Base-by-base conservation (phyloP, 495 filamentous ascomycete genomes). In the Podospora sp. region DNA sequence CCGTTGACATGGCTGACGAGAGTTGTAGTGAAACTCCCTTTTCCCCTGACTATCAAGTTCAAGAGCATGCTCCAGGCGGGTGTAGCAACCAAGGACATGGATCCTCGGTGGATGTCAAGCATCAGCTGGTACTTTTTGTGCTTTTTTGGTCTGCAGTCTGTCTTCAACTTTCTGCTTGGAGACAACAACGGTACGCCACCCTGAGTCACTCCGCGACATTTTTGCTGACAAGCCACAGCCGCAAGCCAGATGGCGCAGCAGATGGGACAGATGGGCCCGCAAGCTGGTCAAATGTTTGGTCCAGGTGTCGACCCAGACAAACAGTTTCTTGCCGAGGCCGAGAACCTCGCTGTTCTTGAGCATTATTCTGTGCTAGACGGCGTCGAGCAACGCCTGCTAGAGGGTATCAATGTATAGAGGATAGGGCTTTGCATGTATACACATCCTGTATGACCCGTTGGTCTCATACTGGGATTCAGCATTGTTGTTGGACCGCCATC, bases 21-120 rank as follows among this genome's bases (percentile, higher is more conserved):
- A 16, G 40, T 51, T 40, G 59, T 71, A 96, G 93, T 99, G 87
- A 97, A 97, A 89, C 79, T 99, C n/a, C 95, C 95, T 3, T 99
- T 99, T 81, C 96, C 95, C 1, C 83, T 99, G 63, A 99, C 95
- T 14, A 93, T 97, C 73, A 93, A 96, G 74, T 99, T 99, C 84
- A 99, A 99, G 84, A 93, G 92, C 62, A 99, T 99, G 95, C 86
- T 99, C 52, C 95, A 99, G 80, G 93, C 94, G 12, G 95, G 96
- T 69, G 93, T 99, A 33, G 92, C 90, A 63, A 99, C 96, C 1
- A 91, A 89, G 70, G 95, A 99, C 77, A 88, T 99, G 80, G 96
- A 98, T 77, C 95, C 97, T 9, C 82, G 92, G 79, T 99, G 95
- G 95, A 96, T 99, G 77, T 98, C 95, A 1, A 95, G 91, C 73